phyloP scores from a whole-genome alignment of 129 eudicot genomes.

The Artemisia tridentata region DNA sequence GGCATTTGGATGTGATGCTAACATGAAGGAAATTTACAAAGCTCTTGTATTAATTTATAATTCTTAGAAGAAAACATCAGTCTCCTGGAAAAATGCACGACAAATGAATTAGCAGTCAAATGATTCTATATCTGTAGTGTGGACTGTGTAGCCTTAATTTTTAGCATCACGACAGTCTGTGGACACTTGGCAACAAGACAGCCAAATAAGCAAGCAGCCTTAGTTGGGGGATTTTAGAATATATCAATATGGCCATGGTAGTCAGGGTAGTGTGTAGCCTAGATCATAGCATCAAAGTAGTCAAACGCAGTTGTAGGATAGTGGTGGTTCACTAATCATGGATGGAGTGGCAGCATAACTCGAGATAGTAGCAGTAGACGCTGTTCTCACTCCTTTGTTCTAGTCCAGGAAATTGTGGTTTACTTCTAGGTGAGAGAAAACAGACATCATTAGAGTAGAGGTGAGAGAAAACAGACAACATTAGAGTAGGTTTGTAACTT shows the following conservation, averaged over 20 bases:
- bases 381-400: too few relatives aligned
- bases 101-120: conserved; percentile 5
- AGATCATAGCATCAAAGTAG: too few relatives aligned
- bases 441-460: background rate
- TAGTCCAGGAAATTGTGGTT: too few relatives aligned
- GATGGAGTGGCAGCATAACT: too few relatives aligned
- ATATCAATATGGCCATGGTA: background rate
- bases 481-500: background rate
- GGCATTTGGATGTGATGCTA: background rate
- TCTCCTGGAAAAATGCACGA: background rate
- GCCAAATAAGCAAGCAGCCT: background rate
- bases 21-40: background rate
- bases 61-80: conserved; percentile 4
- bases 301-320: too few relatives aligned
- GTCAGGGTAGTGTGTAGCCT: too few relatives aligned
- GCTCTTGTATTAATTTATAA: conserved; percentile 12
- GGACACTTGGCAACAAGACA: background rate
- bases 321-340: too few relatives aligned
- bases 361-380: too few relatives aligned
- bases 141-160: too few relatives aligned
- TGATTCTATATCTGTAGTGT: background rate
- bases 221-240: background rate
- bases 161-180: too few relatives aligned
- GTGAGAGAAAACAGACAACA: background rate
- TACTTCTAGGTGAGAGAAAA: background rate